Conservation (phyloP, 2,329 filamentous ascomycete genomes). For the Mycosphaerella sp. region DNA sequence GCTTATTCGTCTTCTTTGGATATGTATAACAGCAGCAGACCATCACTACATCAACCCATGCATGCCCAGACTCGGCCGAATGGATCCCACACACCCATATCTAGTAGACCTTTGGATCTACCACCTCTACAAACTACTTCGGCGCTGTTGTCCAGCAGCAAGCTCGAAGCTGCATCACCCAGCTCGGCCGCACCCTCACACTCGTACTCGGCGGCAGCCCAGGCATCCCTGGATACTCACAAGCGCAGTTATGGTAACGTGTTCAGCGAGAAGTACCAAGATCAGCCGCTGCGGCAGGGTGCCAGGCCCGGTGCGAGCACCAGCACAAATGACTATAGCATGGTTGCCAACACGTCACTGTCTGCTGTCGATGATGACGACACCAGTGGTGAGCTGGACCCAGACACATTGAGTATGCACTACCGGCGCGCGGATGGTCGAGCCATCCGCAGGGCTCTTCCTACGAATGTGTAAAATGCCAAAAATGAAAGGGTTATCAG, state of each 20-base stretch:
- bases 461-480: conserved; percentile 11
- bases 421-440: conserved; percentile 44
- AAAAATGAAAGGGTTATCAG: background rate
- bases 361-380: conserved; percentile 32
- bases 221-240: conserved; percentile 27
- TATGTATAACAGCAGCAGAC: conserved; percentile 16
- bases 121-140: conserved; percentile 38
- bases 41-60: conserved; percentile 24
- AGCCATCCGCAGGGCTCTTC: conserved; percentile 27
- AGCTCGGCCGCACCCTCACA: conserved; percentile 33
- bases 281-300: conserved; percentile 40
- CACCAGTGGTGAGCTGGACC: conserved; percentile 25
- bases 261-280: conserved; percentile 38
- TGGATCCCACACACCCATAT: conserved; percentile 20
- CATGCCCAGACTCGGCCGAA: conserved; percentile 25
- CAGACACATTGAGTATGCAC: conserved; percentile 35
- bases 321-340: conserved; percentile 9
- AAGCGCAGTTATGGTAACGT: conserved; percentile 44
- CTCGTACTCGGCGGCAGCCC: conserved; percentile 25
- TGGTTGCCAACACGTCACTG: conserved; percentile 9
- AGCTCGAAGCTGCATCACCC: conserved; percentile 41
- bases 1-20: conserved; percentile 22
- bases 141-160: conserved; percentile 29
- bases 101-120: conserved; percentile 25
- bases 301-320: conserved; percentile 34